Conservation (phyloP, 2,329 filamentous ascomycete genomes). For the Lasiodiplodia sp. region DNA sequence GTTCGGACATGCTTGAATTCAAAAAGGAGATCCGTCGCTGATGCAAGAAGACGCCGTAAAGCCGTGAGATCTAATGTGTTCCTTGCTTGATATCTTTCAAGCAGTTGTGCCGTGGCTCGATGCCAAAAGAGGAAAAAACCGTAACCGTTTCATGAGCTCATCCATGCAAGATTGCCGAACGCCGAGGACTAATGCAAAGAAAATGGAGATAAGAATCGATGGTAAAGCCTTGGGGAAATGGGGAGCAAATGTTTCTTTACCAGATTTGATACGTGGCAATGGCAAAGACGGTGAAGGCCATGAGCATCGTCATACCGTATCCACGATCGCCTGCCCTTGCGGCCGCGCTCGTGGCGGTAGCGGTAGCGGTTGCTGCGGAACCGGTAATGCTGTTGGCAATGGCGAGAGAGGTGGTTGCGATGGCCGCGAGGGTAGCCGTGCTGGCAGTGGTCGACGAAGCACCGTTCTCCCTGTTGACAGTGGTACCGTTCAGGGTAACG, state of each 20-base stretch:
- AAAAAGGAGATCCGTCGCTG: slow-evolving; percentile 4
- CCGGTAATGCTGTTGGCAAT: slow-evolving; percentile 18
- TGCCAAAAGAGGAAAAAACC: background rate
- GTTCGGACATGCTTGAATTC: background rate
- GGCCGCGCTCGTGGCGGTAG: background rate
- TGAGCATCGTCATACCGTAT: slow-evolving; percentile 16
- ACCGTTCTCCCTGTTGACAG: background rate
- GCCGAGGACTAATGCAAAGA: slow-evolving; percentile 19
- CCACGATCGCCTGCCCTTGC: background rate
- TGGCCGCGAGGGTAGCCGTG: slow-evolving; percentile 15
- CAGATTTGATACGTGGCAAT: slow-evolving; percentile 22
- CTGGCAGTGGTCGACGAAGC: background rate
- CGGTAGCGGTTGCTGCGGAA: slow-evolving; percentile 1
- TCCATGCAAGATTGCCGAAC: slow-evolving; percentile 17
- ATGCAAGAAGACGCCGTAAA: slow-evolving; percentile 6
- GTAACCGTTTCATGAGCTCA: slow-evolving; percentile 8
- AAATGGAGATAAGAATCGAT: slow-evolving; percentile 12
- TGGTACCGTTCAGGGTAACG: slow-evolving; percentile 34
- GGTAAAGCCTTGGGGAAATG: background rate
- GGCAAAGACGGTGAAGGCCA: slow-evolving; percentile 12
- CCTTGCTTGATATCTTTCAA: background rate
- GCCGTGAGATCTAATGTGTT: background rate
- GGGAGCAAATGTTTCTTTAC: slow-evolving; percentile 3
- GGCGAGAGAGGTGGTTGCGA: slow-evolving; percentile 12
- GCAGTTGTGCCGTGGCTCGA: background rate